Evolutionary conservation across 164 flowering plant genomes (phyloP).

Genomic region (Vitis rotundifolia): DNA sequence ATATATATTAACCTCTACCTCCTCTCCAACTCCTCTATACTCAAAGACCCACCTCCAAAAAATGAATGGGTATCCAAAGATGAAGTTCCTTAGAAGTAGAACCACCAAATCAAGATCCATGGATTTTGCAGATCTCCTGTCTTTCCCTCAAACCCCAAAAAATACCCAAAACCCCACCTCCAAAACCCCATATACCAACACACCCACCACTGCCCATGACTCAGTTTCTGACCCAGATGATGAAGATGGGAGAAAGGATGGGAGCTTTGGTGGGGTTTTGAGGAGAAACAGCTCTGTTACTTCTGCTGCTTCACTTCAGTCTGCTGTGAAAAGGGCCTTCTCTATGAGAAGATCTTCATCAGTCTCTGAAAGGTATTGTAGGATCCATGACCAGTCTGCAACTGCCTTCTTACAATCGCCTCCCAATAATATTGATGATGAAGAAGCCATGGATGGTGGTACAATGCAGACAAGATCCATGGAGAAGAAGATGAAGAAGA

Average conservation of each 20-base stretch:
- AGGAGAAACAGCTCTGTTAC: slow-evolving; percentile 42
- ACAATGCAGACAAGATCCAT: slow-evolving; percentile 25
- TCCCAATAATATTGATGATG: slow-evolving; percentile 23
- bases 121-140: slow-evolving; percentile 41
- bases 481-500: slow-evolving; percentile 34
- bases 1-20: slow-evolving; percentile 5
- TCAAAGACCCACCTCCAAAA: neutral
- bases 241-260: slow-evolving; percentile 23
- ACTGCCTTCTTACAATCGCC: slow-evolving; percentile 17
- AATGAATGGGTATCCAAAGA: slow-evolving; percentile 57
- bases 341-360: slow-evolving; percentile 65
- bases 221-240: slow-evolving; percentile 4
- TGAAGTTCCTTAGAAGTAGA: slow-evolving; percentile 17
- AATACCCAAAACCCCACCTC: slow-evolving; percentile 10
- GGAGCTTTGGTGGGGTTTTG: slow-evolving; percentile 21
- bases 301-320: slow-evolving; percentile 20
- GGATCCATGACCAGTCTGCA: slow-evolving; percentile 54
- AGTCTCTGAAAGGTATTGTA: slow-evolving; percentile 56
- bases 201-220: slow-evolving; percentile 3
- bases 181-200: slow-evolving; percentile 3
- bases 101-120: slow-evolving; percentile 42
- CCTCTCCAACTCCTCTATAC: neutral
- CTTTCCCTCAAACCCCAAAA: slow-evolving; percentile 21
- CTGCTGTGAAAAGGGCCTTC: slow-evolving; percentile 45
- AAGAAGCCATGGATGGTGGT: neutral